Evolutionary conservation across 495 filamentous ascomycete genomes (phyloP), one percentile per base, ranked within the genome.

Genomic region (Peziza echinospora): DNA sequence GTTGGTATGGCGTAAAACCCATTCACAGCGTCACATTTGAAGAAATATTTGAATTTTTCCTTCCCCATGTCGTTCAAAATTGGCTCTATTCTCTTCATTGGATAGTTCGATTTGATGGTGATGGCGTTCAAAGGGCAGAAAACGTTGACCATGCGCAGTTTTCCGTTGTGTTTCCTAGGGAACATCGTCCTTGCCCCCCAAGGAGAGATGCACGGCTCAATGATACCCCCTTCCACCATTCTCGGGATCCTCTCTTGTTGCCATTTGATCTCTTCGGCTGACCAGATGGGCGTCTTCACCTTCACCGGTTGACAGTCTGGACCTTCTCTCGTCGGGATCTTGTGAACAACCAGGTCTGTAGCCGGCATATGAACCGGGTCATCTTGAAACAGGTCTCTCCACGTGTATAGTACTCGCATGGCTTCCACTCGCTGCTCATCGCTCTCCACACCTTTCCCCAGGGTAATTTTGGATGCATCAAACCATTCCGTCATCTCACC

Each of bases 1-100:
- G 49, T 21, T 0, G 4, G 16, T 5, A 52, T 45, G 1, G 21
- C 47, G 39, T 41, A 49, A 25, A 41, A 52, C 1, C 50, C 34
- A 1, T 45, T 39, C 0, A 17, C 28, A 0, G 41, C 24, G n/a
- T 52, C 50, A 1, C 41, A 22, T n/a, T 43, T 17, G 21, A 24
- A 49, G 9, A 21, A 49, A 5, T 19, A 13, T 0, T 13, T 19
- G 7, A 5, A 46, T 0, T 9, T n/a, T 0, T 11, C 10, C 1
- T 49, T 26, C 34, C 28, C 21, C 0, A 46, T 3, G 9, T 9
- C 26, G 1, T 49, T 21, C 0, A 49, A 0, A 1, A 52, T 49
- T 1, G 50, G 43, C 7, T 52, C 47, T 1, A 49, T 49, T 0
- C 24, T 6, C 2, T 11, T 5, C 23, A 46, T 46, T 0, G 37